Percentiles rank a stretch among this genome's conserved stretches.
Conservation (phyloP, 192 early-diverging fungal species). For the Helicostylum pulchrum region DNA sequence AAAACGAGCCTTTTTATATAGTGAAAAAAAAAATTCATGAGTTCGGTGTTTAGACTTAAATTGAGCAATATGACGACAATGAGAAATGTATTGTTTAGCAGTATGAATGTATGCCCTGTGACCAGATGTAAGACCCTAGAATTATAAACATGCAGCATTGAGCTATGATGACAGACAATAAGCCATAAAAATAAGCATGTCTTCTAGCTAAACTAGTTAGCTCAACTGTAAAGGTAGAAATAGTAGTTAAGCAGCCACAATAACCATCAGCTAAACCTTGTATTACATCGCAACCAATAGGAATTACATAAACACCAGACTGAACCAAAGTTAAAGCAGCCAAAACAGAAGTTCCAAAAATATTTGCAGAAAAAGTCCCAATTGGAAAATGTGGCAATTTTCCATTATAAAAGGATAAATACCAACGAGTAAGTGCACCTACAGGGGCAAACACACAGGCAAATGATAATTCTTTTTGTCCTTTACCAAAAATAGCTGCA, state of each 20-base stretch:
- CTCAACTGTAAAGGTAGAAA: slow-evolving; percentile 33
- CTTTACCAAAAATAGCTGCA: slow-evolving; percentile 24
- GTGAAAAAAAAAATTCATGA: too few relatives aligned
- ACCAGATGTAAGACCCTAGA: slow-evolving; percentile 44
- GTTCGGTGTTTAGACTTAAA: too few relatives aligned
- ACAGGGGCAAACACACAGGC: slow-evolving; percentile 49
- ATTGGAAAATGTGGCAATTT: slow-evolving; percentile 35
- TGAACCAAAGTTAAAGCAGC: slow-evolving; percentile 40
- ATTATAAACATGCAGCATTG: slow-evolving; percentile 41
- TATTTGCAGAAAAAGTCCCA: slow-evolving; percentile 52
- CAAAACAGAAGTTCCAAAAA: slow-evolving; percentile 42
- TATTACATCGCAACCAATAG: slow-evolving; percentile 35
- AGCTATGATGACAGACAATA: slow-evolving; percentile 30
- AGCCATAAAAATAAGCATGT: slow-evolving; percentile 35
- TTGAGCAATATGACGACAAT: too few relatives aligned
- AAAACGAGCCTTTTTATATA: too few relatives aligned
- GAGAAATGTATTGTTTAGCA: not conserved
- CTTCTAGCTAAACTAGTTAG: slow-evolving; percentile 27
- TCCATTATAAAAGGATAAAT: slow-evolving; percentile 44
- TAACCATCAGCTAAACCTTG: slow-evolving; percentile 49
- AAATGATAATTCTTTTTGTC: slow-evolving; percentile 35
- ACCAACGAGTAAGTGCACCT: slow-evolving; percentile 50
- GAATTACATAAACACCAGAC: slow-evolving; percentile 28
- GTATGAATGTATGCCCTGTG: slow-evolving; percentile 19
- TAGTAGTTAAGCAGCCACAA: slow-evolving; percentile 39